phyloP scores from a whole-genome alignment of 2,329 filamentous ascomycete genomes.

The Emericellopsis cladophorae region DNA sequence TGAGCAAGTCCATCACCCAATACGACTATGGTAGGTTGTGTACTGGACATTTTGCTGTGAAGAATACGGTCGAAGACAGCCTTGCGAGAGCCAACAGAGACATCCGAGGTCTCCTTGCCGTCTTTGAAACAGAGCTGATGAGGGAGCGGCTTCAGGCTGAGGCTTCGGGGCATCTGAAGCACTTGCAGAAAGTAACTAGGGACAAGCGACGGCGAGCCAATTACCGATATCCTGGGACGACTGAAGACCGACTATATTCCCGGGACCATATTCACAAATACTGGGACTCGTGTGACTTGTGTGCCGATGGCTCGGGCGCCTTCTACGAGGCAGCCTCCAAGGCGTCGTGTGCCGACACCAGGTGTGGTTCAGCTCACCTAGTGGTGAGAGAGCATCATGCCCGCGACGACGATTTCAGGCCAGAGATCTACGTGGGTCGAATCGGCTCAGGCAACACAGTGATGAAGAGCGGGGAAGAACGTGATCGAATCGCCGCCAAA shows the following conservation, averaged over 20 bases:
- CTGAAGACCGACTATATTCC: constrained; percentile 13
- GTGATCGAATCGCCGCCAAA: constrained; percentile 16
- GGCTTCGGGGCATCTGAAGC: background rate
- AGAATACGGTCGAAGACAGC: constrained; percentile 10
- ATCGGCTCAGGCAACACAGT: constrained; percentile 24
- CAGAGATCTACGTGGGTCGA: constrained; percentile 21
- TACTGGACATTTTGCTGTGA: constrained; percentile 10
- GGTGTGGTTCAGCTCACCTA: constrained; percentile 9
- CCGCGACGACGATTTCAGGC: constrained; percentile 6
- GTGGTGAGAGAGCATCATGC: background rate
- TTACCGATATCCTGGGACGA: constrained; percentile 12
- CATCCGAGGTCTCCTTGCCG: constrained; percentile 8
- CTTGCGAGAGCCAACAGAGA: constrained; percentile 13
- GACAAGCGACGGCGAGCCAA: constrained; percentile 2
- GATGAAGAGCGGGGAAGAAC: constrained; percentile 18
- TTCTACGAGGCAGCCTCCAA: constrained; percentile 10
- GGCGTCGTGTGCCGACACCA: constrained; percentile 12
- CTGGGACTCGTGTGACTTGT: constrained; percentile 2
- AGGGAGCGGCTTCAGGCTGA: background rate
- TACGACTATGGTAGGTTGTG: constrained; percentile 10
- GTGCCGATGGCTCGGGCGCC: background rate
- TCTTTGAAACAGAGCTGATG: background rate
- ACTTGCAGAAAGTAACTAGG: background rate
- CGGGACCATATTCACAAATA: constrained; percentile 16
- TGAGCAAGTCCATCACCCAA: constrained; percentile 10